Evolutionary conservation across 2,329 filamentous ascomycete species (phyloP).

Genomic region (Neofusicoccum ribis): DNA sequence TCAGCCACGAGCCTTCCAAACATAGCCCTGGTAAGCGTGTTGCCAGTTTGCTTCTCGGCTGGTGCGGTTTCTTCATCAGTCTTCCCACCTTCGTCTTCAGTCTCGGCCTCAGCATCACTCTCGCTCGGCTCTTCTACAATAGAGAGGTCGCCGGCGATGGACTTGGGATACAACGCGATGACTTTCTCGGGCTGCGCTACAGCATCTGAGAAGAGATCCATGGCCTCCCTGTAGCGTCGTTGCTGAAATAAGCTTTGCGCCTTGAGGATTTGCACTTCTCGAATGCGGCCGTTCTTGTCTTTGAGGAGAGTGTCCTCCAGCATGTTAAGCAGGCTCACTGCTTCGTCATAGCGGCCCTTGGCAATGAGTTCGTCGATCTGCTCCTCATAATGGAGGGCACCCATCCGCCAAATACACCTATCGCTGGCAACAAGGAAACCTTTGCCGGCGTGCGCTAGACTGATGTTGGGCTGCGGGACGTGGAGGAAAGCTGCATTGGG

Average conservation of each 20-base stretch:
- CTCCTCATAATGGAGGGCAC: slow-evolving; percentile 83
- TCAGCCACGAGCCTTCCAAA: slow-evolving; percentile 50
- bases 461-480: slow-evolving; percentile 88
- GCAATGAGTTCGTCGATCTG: slow-evolving; percentile 82
- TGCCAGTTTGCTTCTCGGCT: slow-evolving; percentile 25
- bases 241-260: slow-evolving; percentile 80
- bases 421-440: slow-evolving; percentile 94
- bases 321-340: slow-evolving; percentile 83
- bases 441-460: slow-evolving; percentile 93
- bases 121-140: slow-evolving; percentile 56
- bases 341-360: slow-evolving; percentile 78
- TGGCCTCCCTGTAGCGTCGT: slow-evolving; percentile 78
- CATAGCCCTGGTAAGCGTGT: slow-evolving; percentile 36
- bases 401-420: slow-evolving; percentile 93
- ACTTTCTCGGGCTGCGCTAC: slow-evolving; percentile 87
- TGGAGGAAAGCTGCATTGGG: slow-evolving; percentile 82
- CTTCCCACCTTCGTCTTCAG: slow-evolving; percentile 26
- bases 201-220: slow-evolving; percentile 90
- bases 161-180: slow-evolving; percentile 76
- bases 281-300: slow-evolving; percentile 76
- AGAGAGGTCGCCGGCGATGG: slow-evolving; percentile 81
- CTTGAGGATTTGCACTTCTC: slow-evolving; percentile 88
- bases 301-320: slow-evolving; percentile 87
- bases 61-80: slow-evolving; percentile 13
- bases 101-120: slow-evolving; percentile 34